phyloP scores from a whole-genome alignment of 2,329 filamentous ascomycete species.

The Pestalotiopsis sp. region DNA sequence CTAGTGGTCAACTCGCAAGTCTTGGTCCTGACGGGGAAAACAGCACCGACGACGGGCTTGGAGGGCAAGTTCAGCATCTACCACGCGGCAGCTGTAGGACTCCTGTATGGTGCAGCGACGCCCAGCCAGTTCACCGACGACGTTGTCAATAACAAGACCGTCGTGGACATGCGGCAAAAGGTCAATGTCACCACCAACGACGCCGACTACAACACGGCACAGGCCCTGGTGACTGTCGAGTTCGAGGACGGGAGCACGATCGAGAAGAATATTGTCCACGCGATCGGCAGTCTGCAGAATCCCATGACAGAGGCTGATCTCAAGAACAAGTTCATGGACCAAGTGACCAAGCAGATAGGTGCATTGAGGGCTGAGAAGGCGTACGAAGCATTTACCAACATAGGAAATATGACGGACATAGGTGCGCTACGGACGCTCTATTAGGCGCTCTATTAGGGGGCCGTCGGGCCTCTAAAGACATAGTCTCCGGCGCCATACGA shows the following conservation, averaged over 20 bases:
- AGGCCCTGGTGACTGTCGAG: constrained; percentile 33
- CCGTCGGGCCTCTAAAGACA: neutral
- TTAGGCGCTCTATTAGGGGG: constrained; percentile 8
- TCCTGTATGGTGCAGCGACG: constrained; percentile 53
- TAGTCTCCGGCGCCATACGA: neutral
- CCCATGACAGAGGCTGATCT: constrained; percentile 49
- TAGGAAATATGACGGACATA: constrained; percentile 33
- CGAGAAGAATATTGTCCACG: constrained; percentile 50
- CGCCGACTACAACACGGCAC: constrained; percentile 39
- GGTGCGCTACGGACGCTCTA: constrained; percentile 21
- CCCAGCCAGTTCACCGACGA: constrained; percentile 53
- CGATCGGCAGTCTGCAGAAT: constrained; percentile 50
- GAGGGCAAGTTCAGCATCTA: constrained; percentile 59
- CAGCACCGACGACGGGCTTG: constrained; percentile 48
- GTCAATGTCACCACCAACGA: constrained; percentile 45
- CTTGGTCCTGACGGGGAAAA: constrained; percentile 54
- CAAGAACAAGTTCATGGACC: constrained; percentile 51
- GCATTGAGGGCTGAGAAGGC: constrained; percentile 34
- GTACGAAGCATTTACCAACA: constrained; percentile 34
- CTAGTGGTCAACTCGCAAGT: constrained; percentile 53
- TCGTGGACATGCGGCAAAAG: constrained; percentile 45
- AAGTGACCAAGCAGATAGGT: constrained; percentile 45
- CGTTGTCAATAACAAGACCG: constrained; percentile 42
- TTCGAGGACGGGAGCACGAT: constrained; percentile 39
- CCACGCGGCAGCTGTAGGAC: constrained; percentile 52